Evolutionary conservation across 768 basidiomycete genomes (phyloP).

Genomic region (Russula compacta): DNA sequence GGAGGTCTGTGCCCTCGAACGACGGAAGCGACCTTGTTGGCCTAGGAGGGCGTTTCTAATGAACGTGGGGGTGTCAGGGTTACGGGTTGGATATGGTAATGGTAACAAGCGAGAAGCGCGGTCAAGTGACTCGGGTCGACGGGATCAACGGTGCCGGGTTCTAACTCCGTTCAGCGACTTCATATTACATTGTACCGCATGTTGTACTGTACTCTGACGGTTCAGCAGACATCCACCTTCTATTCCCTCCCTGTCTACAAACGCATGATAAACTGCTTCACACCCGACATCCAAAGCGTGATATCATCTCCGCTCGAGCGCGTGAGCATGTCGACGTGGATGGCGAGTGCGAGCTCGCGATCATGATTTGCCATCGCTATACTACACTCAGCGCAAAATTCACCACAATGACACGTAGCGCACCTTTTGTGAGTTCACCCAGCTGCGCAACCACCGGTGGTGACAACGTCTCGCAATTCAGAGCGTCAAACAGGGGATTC

Average conservation of each 20-base stretch:
- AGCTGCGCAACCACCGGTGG: slow-evolving; percentile 62
- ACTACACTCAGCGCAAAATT: background rate
- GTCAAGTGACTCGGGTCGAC: background rate
- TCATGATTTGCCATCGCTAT: slow-evolving; percentile 78
- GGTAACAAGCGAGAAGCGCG: background rate
- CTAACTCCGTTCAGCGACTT: background rate
- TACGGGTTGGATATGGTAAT: background rate
- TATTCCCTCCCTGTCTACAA: slow-evolving; percentile 30
- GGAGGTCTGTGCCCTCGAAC: background rate
- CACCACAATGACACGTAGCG: slow-evolving; percentile 14
- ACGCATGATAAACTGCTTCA: slow-evolving; percentile 80
- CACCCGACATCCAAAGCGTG: slow-evolving; percentile 77
- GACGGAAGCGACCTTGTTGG: background rate
- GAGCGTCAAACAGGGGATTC: slow-evolving; percentile 79
- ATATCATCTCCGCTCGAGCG: slow-evolving; percentile 75
- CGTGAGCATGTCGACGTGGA: slow-evolving; percentile 83
- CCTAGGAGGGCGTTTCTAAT: background rate
- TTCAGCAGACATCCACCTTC: too few relatives aligned
- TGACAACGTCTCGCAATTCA: slow-evolving; percentile 83
- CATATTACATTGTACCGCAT: too few relatives aligned
- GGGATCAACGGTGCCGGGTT: too few relatives aligned
- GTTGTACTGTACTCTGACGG: background rate
- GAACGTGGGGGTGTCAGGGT: too few relatives aligned
- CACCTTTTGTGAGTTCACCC: slow-evolving; percentile 64
- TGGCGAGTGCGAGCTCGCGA: slow-evolving; percentile 64